Percentiles rank a stretch among this genome's conserved stretches.
Evolutionary conservation across 306 rosid genomes (phyloP).

Genomic region (Cucumis sativus): DNA sequence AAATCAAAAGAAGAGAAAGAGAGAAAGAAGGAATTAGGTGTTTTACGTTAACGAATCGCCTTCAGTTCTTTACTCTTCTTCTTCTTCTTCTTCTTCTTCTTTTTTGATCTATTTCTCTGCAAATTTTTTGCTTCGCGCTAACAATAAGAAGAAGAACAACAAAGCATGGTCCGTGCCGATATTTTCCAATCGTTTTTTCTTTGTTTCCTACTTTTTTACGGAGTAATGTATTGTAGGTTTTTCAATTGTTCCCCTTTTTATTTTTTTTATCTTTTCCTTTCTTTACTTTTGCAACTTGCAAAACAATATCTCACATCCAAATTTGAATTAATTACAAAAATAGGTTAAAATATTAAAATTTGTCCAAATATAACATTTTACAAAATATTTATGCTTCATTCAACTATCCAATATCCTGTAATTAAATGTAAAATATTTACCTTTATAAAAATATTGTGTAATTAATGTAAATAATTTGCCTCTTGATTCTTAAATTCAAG

Average conservation of each 20-base stretch:
- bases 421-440: no score
- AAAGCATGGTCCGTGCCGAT: neutral
- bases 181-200: neutral
- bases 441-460: no score
- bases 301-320: neutral
- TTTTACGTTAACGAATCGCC: neutral
- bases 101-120: neutral
- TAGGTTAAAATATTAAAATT: no score
- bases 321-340: neutral
- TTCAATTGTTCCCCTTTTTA: neutral
- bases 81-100: no score
- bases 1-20: no score
- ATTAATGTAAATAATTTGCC: no score
- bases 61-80: neutral
- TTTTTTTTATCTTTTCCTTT: neutral
- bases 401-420: no score
- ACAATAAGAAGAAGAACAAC: neutral
- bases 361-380: no score
- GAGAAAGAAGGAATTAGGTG: neutral
- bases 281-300: neutral
- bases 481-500: no score
- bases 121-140: neutral
- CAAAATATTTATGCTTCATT: no score
- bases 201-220: neutral
- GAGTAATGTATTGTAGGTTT: neutral